Base-by-base conservation (phyloP, 2,329 filamentous ascomycete genomes). In the Lecanicillium sp. region DNA sequence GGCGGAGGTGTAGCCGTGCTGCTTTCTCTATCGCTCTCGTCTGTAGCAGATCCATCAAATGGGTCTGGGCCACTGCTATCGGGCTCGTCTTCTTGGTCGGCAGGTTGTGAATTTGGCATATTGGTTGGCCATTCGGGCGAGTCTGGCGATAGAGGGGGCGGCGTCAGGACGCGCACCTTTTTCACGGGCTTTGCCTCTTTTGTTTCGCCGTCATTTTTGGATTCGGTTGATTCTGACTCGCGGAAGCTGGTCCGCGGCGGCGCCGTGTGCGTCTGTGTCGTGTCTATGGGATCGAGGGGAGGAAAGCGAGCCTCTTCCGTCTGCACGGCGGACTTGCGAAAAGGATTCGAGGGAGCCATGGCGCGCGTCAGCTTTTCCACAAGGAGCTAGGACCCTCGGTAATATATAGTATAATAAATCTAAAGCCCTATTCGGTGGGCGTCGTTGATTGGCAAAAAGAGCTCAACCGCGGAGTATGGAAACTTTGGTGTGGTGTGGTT, bases 91-190 rank as follows among this genome's bases (percentile, higher is more conserved):
- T 33, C 47, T 54, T 17, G 53, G 55, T 28, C 43, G 51, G 43
- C 43, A 60, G 43, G 30, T 20, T 13, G 29, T 12, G 35, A 41
- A 33, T 29, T 32, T 28, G 38, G 22, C 17, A 36, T 29, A 22
- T 12, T 16, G 5, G 54, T 47, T 13, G 52, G 60, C 57, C 50
- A 59, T 42, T 56, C 56, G 15, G 57, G 55, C 19, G 71, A 73
- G 47, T 75, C 72, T 47, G 73, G 71, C 11, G 71, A 72, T n/a
- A 71, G 69, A 3, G 76, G 75, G 42, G 75, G 76, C 37, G 78
- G 78, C 30, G 76, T 80, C 52, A 80, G 70, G 8, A 82, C 73
- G 51, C 80, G 75, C 43, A 85, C 80, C 51, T 75, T 82, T 60
- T 83, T 83, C 43, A 73, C 67, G 29, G 75, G 65, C 64, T 72